Evolutionary conservation across 306 rosid species (phyloP), one percentile per base, ranked within the genome.

Genomic region (Malus orientalis): DNA sequence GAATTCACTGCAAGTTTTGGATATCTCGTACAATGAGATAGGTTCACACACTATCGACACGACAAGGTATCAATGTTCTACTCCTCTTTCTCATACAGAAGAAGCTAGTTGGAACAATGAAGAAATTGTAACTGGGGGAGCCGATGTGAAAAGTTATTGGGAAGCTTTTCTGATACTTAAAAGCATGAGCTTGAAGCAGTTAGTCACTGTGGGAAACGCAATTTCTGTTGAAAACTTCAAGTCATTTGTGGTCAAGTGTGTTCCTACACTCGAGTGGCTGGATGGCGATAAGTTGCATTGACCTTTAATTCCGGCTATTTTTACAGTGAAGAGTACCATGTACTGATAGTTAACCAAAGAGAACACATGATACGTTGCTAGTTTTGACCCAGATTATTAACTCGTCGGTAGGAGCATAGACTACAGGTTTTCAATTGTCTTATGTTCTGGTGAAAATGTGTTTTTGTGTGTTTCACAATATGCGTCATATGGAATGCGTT

Each of bases 41-140:
- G 97, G 93, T 29, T 81, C 74, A 42, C 96, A 86, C 87, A 76
- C 90, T 1, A 78, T 91, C 57, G 97, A 95, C 87, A 87, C 93
- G 6, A 84, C 88, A 51, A 77, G 97, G 88, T 92, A 91, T 73
- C 80, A 88, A 6, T 92, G 83, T 65, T 73, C 92, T 49, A 92
- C 98, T 76, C 93, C 99, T 53, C 69, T 95, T 77, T 84, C 87
- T 71, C 96, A 87, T 65, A 79, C 87, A 13, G 95, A 89, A 80
- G 92, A 87, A 77, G 84, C 77, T 85, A 81, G 70, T 38, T 82
- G 86, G 89, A 84, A 85, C 67, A 67, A n/a, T 38, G 73, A 81
- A 27, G 84, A 87, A 74, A 62, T 29, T 51, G 81, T 81, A 29
- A 23, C 69, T 6, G 88, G 78, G 75, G 70, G 51, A 71, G 27